phyloP scores from a whole-genome alignment of 345 rosid species.

The Rhodamnia rubescens region DNA sequence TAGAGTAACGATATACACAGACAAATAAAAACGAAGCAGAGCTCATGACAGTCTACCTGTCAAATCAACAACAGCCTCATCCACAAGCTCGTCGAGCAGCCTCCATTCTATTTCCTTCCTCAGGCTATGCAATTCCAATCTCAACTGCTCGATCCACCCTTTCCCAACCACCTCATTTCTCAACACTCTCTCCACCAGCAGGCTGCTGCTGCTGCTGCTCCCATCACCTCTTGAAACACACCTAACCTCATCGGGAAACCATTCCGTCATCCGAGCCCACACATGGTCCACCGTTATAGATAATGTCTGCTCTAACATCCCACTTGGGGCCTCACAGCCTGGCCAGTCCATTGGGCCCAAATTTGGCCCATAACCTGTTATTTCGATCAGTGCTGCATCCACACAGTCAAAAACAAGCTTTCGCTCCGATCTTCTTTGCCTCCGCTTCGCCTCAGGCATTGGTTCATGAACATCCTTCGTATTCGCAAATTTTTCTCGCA shows the following conservation, averaged over 20 bases:
- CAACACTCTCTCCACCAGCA: conserved; percentile 54
- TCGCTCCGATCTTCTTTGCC: conserved; percentile 48
- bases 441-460: conserved; percentile 56
- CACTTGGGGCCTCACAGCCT: conserved; percentile 2
- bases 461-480: conserved; percentile 28
- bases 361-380: conserved; percentile 21
- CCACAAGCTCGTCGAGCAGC: conserved; percentile 68
- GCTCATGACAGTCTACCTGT: conserved; percentile 12
- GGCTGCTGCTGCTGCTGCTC: conserved; percentile 30
- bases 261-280: conserved; percentile 58
- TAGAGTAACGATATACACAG: not conserved
- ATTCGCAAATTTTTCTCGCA: conserved; percentile 45
- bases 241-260: conserved; percentile 32
- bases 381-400: conserved; percentile 45
- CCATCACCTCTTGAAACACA: conserved; percentile 13
- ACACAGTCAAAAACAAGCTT: conserved; percentile 73
- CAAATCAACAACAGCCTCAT: conserved; percentile 59
- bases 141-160: conserved; percentile 45
- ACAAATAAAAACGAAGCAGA: not conserved
- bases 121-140: conserved; percentile 38
- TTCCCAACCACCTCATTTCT: conserved; percentile 64
- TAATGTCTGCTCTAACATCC: conserved; percentile 5
- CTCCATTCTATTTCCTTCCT: conserved; percentile 47
- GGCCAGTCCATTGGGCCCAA: conserved; percentile 8
- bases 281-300: conserved; percentile 40